These are phyloP conservation scores for Neckera pumila DNA, from an alignment of 225 moss, liverwort and hornwort species.

Conservation along the genomic window DNA sequence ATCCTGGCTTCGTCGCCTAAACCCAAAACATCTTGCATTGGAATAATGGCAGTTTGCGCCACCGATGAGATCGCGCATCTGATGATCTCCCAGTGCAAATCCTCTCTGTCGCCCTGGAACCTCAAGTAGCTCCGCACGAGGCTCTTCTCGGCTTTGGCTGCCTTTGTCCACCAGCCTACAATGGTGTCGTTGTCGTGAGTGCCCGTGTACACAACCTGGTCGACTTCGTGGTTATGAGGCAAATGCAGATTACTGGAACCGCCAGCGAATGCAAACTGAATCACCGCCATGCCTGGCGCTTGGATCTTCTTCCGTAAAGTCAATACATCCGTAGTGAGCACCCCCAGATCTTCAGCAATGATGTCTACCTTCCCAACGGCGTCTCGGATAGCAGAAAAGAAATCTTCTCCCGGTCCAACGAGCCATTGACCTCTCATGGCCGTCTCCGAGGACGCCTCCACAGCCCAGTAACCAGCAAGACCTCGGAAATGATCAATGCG, in stretches of 20 bases:
- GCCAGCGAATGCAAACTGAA: constrained; percentile 67
- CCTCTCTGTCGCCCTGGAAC: constrained; percentile 11
- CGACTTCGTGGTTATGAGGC: constrained; percentile 71
- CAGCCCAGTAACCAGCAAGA: constrained; percentile 81
- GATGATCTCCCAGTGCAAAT: constrained; percentile 57
- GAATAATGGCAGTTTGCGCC: constrained; percentile 59
- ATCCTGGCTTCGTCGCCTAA: constrained; percentile 64
- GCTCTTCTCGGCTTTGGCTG: not conserved
- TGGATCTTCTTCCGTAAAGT: constrained; percentile 50
- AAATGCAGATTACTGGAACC: constrained; percentile 46
- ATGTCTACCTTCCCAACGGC: constrained; percentile 83
- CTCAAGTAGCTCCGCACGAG: constrained; percentile 29
- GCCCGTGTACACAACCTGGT: constrained; percentile 78
- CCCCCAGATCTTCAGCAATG: constrained; percentile 80
- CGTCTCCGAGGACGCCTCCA: constrained; percentile 36
- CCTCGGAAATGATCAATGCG: constrained; percentile 89
- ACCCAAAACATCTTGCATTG: constrained; percentile 78
- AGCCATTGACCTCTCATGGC: constrained; percentile 63
- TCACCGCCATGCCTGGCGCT: constrained; percentile 81
- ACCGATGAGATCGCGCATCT: constrained; percentile 42
- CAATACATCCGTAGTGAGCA: constrained; percentile 65
- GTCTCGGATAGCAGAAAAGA: constrained; percentile 60
- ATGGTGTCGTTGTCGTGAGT: constrained; percentile 88
- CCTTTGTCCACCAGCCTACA: constrained; percentile 39
- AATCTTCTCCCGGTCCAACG: constrained; percentile 55